phyloP scores from a whole-genome alignment of 1,284 basidiomycete genomes.

The Cystobasidium slooffiae region DNA sequence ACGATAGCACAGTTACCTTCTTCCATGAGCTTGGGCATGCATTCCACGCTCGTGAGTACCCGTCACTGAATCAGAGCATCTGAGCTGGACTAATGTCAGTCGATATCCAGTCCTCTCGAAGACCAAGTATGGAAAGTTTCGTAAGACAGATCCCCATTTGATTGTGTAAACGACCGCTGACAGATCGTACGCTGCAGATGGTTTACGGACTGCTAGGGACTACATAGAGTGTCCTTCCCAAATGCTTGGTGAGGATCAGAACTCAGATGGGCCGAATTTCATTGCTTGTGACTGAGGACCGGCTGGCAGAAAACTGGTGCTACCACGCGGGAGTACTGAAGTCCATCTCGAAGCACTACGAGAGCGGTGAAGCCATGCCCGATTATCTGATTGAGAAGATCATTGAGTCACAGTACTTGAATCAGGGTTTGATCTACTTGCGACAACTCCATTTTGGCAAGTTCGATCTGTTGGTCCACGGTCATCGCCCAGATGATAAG shows the following conservation, averaged over 20 bases:
- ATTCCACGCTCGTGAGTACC: constrained; percentile 67
- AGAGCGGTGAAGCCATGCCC: constrained; percentile 72
- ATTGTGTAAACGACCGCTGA: constrained; percentile 62
- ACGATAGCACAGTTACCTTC: constrained; percentile 54
- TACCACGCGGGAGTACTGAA: constrained; percentile 64
- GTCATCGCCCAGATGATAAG: background rate
- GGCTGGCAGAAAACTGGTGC: constrained; percentile 72
- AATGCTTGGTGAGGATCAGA: constrained; percentile 57
- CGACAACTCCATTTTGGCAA: constrained; percentile 80
- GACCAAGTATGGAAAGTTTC: constrained; percentile 75
- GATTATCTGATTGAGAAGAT: constrained; percentile 76
- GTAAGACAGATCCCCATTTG: background rate
- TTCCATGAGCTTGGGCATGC: constrained; percentile 74
- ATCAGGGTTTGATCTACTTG: constrained; percentile 76
- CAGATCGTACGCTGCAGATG: constrained; percentile 21
- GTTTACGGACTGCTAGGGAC: constrained; percentile 69
- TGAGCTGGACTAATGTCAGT: background rate
- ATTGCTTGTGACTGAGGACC: background rate
- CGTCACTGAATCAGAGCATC: background rate
- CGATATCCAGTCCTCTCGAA: constrained; percentile 63
- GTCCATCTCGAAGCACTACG: constrained; percentile 75
- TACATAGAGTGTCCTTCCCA: constrained; percentile 67
- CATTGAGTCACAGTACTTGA: constrained; percentile 77
- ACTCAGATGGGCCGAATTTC: constrained; percentile 65
- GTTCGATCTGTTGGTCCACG: constrained; percentile 74